Evolutionary conservation across 2,329 filamentous ascomycete species (phyloP), one percentile per base, ranked within the genome.

Genomic region (Curvularia lunata): DNA sequence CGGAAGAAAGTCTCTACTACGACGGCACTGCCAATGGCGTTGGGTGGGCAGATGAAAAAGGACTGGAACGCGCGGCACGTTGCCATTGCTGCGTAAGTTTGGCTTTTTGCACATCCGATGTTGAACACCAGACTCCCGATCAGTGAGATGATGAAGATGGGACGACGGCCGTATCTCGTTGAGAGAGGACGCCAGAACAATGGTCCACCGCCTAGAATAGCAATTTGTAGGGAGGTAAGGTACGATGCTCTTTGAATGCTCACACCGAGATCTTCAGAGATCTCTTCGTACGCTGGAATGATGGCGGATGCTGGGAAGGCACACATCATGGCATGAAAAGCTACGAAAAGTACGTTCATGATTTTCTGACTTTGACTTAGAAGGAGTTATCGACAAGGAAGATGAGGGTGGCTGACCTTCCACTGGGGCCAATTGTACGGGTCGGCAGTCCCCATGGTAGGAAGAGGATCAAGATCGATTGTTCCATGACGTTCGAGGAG

Each of bases 1-100:
- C 82, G 83, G 72, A 86, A 86, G 58, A 84, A 86, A 1, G 81
- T 84, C 65, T 86, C 84, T 16, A 82, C 80, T 3, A 86, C 84
- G 8, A 86, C 83, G 0, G 79, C 84, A 66, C 82, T 85, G 23
- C 84, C 84, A 48, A 86, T 84, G 0, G 82, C 80, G 13, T 76
- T 78, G 0, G 84, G 81, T 5, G 84, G 85, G 16, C 78, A 80
- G 61, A 86, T 85, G 69, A 85, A 86, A 65, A 86, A 85, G 0
- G 82, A 78, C 7, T 79, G 77, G 23, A 86, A 75, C n/a, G 82
- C 83, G 53, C 84, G 78, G 58, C 82, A 85, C 0, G 78, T 74
- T 1, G 77, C 80, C 80, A 84, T 83, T 16, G 82, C 74, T 1
- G 70, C 77, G 64, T 85, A 86, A 4, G 75, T 78, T 0, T 76